Conservation (phyloP, 257 asterid species). For the Solanum dulcamara region DNA sequence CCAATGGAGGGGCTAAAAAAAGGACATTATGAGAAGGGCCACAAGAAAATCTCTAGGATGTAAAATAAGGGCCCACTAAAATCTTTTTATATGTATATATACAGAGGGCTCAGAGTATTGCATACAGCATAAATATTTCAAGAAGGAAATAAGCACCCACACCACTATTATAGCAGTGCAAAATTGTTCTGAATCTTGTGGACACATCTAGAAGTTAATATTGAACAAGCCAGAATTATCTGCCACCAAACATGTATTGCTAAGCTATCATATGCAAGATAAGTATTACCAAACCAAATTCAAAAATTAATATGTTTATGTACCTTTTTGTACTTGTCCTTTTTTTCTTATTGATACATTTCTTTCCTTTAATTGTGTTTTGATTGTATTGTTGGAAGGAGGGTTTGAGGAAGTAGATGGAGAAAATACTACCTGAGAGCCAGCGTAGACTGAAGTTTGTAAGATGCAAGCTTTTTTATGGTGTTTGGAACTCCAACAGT, state of each 20-base stretch:
- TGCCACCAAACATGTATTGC: background rate
- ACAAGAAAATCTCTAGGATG: background rate
- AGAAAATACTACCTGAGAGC: slow-evolving; percentile 59
- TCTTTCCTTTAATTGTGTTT: background rate
- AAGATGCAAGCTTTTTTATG: slow-evolving; percentile 67
- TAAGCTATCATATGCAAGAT: background rate
- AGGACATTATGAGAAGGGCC: background rate
- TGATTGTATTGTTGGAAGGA: background rate
- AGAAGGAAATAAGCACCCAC: background rate
- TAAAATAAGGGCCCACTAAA: background rate
- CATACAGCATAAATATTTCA: background rate
- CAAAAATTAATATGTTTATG: background rate
- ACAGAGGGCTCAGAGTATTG: background rate
- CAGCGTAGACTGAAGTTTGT: slow-evolving; percentile 91
- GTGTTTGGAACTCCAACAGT: slow-evolving; percentile 98
- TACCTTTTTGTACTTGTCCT: background rate
- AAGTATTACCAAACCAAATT: background rate
- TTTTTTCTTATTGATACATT: background rate
- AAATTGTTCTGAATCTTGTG: background rate
- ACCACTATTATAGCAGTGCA: background rate
- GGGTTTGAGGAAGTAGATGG: background rate
- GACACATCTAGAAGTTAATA: background rate
- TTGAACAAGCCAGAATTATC: background rate
- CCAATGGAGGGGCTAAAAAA: background rate
- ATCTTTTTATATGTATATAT: background rate